These are phyloP conservation scores for Colletotrichum sp. DNA, from an alignment of 2,329 filamentous ascomycete species.

Conservation along the genomic window DNA sequence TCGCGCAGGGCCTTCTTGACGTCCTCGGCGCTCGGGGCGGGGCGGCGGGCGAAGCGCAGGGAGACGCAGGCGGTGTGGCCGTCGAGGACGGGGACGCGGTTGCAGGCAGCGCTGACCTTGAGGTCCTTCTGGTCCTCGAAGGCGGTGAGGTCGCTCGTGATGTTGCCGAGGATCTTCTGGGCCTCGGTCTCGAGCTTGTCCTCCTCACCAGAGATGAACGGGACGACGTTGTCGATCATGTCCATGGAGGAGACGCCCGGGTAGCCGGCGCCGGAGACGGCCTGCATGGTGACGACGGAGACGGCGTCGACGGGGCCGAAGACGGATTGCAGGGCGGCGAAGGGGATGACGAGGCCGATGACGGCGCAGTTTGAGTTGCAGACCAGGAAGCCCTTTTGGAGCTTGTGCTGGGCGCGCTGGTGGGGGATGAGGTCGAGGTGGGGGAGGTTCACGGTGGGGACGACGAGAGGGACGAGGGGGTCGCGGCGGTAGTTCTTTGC, in stretches of 20 bases:
- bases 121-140: conserved; percentile 79
- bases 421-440: conserved; percentile 91
- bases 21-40: conserved; percentile 74
- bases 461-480: conserved; percentile 88
- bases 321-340: conserved; percentile 84
- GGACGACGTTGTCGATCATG: conserved; percentile 94
- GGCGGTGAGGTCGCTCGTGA: conserved; percentile 74
- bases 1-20: conserved; percentile 80
- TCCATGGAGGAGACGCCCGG: conserved; percentile 93
- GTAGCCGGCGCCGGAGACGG: conserved; percentile 91
- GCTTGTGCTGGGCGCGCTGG: conserved; percentile 74
- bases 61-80: conserved; percentile 96
- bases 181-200: conserved; percentile 96
- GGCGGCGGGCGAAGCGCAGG: conserved; percentile 77
- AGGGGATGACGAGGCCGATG: conserved; percentile 93
- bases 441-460: conserved; percentile 90
- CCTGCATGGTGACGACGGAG: conserved; percentile 91
- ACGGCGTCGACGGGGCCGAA: conserved; percentile 82
- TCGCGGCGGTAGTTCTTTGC: conserved; percentile 96
- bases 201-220: conserved; percentile 91
- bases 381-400: conserved; percentile 88
- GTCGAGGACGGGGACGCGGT: conserved; percentile 92
- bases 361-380: conserved; percentile 99
- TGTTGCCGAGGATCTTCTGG: conserved; percentile 85
- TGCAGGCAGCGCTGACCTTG: conserved; percentile 85